Evolutionary conservation across 73 alveolate species (phyloP).

Genomic region (Paramecium caudatum): DNA sequence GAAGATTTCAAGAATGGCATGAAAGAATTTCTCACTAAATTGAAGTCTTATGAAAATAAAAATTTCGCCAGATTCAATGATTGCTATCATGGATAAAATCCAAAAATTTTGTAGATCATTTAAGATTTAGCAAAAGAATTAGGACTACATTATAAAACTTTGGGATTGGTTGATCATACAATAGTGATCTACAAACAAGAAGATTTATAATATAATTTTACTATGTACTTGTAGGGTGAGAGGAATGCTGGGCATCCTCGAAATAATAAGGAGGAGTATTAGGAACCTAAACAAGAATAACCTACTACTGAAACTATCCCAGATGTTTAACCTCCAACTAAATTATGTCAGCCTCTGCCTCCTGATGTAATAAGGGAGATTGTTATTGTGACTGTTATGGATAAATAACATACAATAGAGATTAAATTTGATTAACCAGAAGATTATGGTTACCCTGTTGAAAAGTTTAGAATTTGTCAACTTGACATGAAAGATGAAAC

Average conservation of each 20-base stretch:
- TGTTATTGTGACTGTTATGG: not conserved
- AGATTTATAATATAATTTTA: not conserved
- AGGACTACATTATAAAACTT: not conserved
- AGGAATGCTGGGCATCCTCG: not conserved
- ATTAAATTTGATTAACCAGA: not conserved
- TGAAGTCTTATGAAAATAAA: not conserved
- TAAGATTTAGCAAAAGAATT: not conserved
- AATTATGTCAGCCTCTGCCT: not conserved
- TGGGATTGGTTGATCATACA: not conserved
- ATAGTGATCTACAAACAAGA: not conserved
- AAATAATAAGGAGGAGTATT: not conserved
- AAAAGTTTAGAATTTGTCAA: not conserved
- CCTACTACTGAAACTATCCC: not conserved
- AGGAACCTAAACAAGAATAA: too few species aligned
- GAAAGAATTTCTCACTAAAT: not conserved
- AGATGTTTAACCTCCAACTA: too few species aligned
- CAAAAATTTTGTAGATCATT: not conserved
- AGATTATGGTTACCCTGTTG: conserved; percentile 2
- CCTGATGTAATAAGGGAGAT: conserved; percentile 53
- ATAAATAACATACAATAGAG: not conserved
- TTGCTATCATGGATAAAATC: not conserved
- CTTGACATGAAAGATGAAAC: not conserved
- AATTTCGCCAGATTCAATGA: not conserved
- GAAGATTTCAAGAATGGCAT: not conserved
- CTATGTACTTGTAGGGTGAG: not conserved